phyloP scores from a whole-genome alignment of 148 eudicot species.

The Camellia sinensis region DNA sequence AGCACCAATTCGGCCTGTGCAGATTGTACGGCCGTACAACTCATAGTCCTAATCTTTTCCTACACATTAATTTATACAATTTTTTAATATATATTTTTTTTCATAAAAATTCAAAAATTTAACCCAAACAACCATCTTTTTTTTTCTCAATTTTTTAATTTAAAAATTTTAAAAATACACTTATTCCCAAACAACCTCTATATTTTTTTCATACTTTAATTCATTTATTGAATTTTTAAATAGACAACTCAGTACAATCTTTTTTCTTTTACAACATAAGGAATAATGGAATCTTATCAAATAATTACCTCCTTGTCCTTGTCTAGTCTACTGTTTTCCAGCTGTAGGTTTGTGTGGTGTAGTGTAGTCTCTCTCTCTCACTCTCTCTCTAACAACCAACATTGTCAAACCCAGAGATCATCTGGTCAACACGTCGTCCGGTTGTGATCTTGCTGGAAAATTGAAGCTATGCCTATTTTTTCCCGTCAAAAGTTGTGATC shows the following conservation, averaged over 20 bases:
- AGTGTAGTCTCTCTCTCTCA: background rate
- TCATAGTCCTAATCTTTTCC: too few relatives aligned
- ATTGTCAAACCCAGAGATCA: constrained; percentile 18
- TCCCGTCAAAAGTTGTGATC: constrained; percentile 4
- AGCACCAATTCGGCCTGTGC: too few relatives aligned
- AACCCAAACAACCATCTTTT: too few relatives aligned
- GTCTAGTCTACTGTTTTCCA: constrained; percentile 24
- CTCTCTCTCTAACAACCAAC: background rate
- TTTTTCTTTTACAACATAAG: constrained; percentile 34
- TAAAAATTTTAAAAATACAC: too few relatives aligned
- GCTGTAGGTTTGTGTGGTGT: constrained; percentile 22
- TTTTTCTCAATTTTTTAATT: too few relatives aligned
- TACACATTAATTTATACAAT: too few relatives aligned
- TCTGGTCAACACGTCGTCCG: constrained; percentile 24
- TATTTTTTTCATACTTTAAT: background rate
- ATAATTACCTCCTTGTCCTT: constrained; percentile 32
- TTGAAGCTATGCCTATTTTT: constrained; percentile 21
- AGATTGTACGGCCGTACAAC: too few relatives aligned
- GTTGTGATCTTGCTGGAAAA: constrained; percentile 41
- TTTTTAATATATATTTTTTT: too few relatives aligned
- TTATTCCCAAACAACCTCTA: too few relatives aligned
- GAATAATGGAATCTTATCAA: constrained; percentile 36
- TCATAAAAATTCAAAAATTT: too few relatives aligned
- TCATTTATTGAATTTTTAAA: background rate
- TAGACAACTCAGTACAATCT: constrained; percentile 31